A percentile compares a stretch with the other conserved stretches of the same genome.
Conservation (phyloP, 2,329 filamentous ascomycete genomes). For the Trichophyton schoenleinii region DNA sequence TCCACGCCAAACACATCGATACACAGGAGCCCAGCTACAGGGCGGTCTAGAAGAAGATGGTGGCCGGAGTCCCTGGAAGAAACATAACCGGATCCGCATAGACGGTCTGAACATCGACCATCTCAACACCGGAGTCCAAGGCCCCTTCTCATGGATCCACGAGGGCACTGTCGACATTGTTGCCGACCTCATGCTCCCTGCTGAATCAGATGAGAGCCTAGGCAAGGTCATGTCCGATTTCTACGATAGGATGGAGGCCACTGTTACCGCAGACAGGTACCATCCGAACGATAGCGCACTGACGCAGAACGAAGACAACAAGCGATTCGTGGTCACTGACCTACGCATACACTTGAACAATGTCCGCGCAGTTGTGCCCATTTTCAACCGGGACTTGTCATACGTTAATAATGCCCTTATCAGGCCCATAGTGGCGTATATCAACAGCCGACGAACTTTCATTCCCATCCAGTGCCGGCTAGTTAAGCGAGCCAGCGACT, state of each 20-base stretch:
- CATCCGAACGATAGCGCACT: background rate
- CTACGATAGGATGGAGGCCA: constrained; percentile 89
- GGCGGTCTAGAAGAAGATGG: constrained; percentile 47
- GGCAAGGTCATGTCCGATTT: constrained; percentile 94
- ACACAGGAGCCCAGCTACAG: constrained; percentile 51
- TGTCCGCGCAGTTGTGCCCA: constrained; percentile 78
- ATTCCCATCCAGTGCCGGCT: constrained; percentile 92
- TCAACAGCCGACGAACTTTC: constrained; percentile 88
- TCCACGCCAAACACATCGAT: constrained; percentile 75
- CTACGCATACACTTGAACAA: constrained; percentile 91
- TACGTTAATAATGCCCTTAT: constrained; percentile 95
- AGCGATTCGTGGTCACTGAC: constrained; percentile 82
- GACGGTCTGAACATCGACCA: constrained; percentile 93
- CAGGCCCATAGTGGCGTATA: constrained; percentile 92
- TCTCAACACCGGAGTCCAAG: constrained; percentile 81
- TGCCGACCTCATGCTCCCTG: constrained; percentile 86
- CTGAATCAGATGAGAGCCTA: constrained; percentile 75
- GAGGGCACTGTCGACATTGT: constrained; percentile 96
- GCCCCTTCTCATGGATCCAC: constrained; percentile 94
- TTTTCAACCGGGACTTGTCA: constrained; percentile 82
- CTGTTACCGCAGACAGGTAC: constrained; percentile 67
- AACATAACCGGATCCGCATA: constrained; percentile 82
- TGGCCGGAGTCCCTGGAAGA: constrained; percentile 74
- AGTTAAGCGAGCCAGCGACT: constrained; percentile 77
- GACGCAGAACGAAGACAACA: constrained; percentile 41